Base-by-base conservation (phyloP, 106 monocot genomes). In the Dioscorea dumetorum region DNA sequence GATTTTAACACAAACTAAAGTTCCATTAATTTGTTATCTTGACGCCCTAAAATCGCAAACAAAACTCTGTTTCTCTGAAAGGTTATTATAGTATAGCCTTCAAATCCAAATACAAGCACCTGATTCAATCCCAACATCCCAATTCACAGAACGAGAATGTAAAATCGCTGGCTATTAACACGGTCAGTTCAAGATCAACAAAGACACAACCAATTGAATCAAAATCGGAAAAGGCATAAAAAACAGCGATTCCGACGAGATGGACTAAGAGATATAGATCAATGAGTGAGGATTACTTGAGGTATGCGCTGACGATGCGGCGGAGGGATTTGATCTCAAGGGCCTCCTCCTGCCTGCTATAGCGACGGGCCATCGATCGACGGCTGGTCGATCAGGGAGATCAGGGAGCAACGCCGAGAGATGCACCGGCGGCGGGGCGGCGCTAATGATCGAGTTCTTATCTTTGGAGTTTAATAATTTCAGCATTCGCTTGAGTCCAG, bases 281-380 rank as follows among this genome's bases (percentile, higher is more conserved):
- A 10, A 41, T 41, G 41, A 41, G 2, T 10, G 41, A 5, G 41
- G 62, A 22, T 78, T 88, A 88, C 91, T 97, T 91, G 75, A 89
- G 78, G 63, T 91, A 97, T 50, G 95, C 86, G 74, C 86, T 82
- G 76, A 97, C 82, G 72, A 97, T 97, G 33, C 91, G 81, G 70
- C 95, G 88, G 33, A 97, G 91, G 50, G 95, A 97, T 63, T 88
- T 88, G 78, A 97, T 80, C 74, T 91, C 95, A 50, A 91, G 88
- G 22, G 73, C 87, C 72, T 84, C 88, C 57, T 97, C 95, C 11
- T 83, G 70, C 72, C 65, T 76, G 68, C 73, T 82, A 77, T 84
- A 85, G 2, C 60, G 67, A 18, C 79, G 77, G 21, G 75, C 78
- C 50, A 60, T 70, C 62, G 5, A 2, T 24, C n/a, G n/a, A n/a